Evolutionary conservation across 2,329 filamentous ascomycete species (phyloP).

Genomic region (Elsinoe necatrix): DNA sequence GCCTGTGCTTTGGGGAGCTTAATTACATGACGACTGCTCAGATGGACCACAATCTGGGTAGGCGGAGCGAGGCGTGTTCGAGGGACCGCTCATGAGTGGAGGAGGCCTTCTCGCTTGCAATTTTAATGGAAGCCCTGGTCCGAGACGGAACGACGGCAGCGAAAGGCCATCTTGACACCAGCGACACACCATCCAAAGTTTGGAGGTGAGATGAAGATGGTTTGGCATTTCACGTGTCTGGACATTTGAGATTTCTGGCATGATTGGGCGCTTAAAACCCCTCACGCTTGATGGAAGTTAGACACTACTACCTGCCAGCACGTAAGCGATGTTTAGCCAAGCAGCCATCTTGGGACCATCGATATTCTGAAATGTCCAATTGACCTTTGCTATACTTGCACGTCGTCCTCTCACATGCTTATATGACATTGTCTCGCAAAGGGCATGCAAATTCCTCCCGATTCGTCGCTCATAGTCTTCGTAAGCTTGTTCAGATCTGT

Average conservation of each 20-base stretch:
- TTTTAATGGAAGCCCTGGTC: background rate
- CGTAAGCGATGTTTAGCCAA: background rate
- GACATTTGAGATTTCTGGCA: background rate
- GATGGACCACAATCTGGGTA: background rate
- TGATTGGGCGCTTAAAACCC: background rate
- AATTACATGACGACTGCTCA: background rate
- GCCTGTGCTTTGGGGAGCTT: constrained; percentile 3
- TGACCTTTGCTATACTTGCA: background rate
- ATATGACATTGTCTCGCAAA: background rate
- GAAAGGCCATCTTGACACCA: background rate
- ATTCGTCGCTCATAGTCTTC: background rate
- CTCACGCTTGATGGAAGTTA: background rate
- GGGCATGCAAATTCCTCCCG: background rate
- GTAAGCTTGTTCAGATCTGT: background rate
- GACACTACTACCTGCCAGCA: background rate
- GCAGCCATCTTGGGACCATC: background rate
- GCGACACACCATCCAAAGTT: background rate
- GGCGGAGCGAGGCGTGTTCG: constrained; percentile 3
- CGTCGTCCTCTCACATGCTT: background rate
- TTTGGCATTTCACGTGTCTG: background rate
- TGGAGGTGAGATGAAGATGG: background rate
- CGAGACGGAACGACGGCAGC: constrained; percentile 1
- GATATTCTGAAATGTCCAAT: background rate
- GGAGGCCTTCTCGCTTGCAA: constrained; percentile 10
- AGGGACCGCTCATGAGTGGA: constrained; percentile 6